A percentile compares a stretch with the other conserved stretches of the same genome.
phyloP scores from a whole-genome alignment of 352 stramenopile species.

The Pseudoperonospora humuli region DNA sequence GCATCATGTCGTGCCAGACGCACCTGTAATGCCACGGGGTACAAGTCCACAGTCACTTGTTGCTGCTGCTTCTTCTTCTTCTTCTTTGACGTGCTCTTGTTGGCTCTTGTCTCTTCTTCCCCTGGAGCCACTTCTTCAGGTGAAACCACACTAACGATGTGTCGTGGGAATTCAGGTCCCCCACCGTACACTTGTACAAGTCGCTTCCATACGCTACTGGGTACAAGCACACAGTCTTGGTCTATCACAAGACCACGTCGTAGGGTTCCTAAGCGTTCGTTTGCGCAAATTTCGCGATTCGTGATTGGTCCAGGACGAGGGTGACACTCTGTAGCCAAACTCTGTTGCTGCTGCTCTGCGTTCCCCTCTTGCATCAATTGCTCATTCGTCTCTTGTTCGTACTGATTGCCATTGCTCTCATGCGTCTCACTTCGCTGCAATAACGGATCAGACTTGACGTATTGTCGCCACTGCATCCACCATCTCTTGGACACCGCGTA shows the following conservation, averaged over 20 bases:
- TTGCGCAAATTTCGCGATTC: slow-evolving; percentile 34
- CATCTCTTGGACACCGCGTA: slow-evolving; percentile 47
- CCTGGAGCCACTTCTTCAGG: slow-evolving; percentile 8
- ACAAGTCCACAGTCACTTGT: slow-evolving; percentile 35
- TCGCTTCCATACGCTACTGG: slow-evolving; percentile 36
- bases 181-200: slow-evolving; percentile 48
- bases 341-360: slow-evolving; percentile 4
- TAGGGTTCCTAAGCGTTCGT: slow-evolving; percentile 35
- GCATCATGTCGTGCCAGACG: slow-evolving; percentile 50
- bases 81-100: background rate
- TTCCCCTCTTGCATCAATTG: slow-evolving; percentile 10
- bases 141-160: slow-evolving; percentile 19
- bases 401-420: background rate
- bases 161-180: slow-evolving; percentile 46
- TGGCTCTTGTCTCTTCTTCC: slow-evolving; percentile 9
- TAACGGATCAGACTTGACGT: slow-evolving; percentile 14
- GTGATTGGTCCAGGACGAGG: slow-evolving; percentile 35
- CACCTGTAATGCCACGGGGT: slow-evolving; percentile 47
- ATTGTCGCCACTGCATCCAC: slow-evolving; percentile 53
- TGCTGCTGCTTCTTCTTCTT: slow-evolving; percentile 7
- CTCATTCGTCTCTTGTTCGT: slow-evolving; percentile 16
- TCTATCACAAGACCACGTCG: slow-evolving; percentile 20
- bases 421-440: background rate
- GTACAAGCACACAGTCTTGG: slow-evolving; percentile 44
- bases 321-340: slow-evolving; percentile 1